Evolutionary conservation across 1,139 yeast species (phyloP).

Genomic region (Scheffersomyces lignicola): DNA sequence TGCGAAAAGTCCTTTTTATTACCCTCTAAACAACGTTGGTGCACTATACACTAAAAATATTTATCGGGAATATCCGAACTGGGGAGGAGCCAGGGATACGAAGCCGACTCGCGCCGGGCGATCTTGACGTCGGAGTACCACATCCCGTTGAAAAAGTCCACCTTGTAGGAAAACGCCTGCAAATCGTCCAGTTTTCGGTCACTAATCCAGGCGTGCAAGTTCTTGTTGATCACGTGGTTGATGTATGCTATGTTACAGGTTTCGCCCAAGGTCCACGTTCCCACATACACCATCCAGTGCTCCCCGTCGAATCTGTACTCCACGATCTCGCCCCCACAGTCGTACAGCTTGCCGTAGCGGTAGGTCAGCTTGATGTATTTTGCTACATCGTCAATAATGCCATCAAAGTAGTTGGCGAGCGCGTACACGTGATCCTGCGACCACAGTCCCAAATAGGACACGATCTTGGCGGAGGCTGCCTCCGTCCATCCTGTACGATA

Average conservation of each 20-base stretch:
- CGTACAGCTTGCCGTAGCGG: not conserved
- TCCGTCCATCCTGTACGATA: conserved; percentile 1
- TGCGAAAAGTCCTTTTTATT: too few species aligned
- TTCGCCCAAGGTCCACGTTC: conserved; percentile 1
- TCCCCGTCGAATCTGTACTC: not conserved
- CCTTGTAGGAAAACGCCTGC: not conserved
- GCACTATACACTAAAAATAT: too few species aligned
- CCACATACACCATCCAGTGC: not conserved
- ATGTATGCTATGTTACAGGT: not conserved
- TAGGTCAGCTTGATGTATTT: not conserved
- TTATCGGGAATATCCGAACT: not conserved
- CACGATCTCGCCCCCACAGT: not conserved
- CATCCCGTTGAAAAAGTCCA: not conserved
- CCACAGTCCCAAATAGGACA: not conserved
- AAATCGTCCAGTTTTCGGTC: not conserved
- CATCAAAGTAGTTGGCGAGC: not conserved
- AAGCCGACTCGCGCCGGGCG: not conserved
- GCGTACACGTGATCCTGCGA: not conserved
- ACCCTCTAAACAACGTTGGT: too few species aligned
- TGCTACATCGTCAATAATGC: not conserved
- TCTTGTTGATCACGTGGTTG: not conserved
- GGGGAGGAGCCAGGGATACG: not conserved
- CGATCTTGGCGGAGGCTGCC: not conserved
- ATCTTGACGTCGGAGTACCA: not conserved
- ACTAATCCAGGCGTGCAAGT: not conserved